These are phyloP conservation scores for Gyromitra esculenta DNA, from an alignment of 2,329 filamentous ascomycete species.

Conservation along the genomic window DNA sequence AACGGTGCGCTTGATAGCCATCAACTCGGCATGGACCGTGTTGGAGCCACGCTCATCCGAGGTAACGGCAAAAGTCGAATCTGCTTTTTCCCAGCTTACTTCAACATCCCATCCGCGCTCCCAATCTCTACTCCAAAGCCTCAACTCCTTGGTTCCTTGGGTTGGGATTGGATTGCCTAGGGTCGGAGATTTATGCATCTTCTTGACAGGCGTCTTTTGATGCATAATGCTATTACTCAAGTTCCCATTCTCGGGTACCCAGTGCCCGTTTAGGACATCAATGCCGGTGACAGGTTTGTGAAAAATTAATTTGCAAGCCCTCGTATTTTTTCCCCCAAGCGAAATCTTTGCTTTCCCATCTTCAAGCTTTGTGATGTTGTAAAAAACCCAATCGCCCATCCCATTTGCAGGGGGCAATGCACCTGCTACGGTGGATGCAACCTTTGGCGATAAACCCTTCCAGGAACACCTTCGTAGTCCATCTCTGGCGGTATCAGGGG, in stretches of 20 bases:
- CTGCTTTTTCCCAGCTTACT: slow-evolving; percentile 69
- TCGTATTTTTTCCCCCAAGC: slow-evolving; percentile 77
- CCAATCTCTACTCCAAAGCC: slow-evolving; percentile 86
- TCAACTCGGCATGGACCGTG: slow-evolving; percentile 31
- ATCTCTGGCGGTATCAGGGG: slow-evolving; percentile 61
- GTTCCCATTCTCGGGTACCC: slow-evolving; percentile 12
- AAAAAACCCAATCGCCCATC: slow-evolving; percentile 71
- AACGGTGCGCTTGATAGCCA: slow-evolving; percentile 42
- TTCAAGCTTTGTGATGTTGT: slow-evolving; percentile 67
- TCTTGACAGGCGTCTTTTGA: slow-evolving; percentile 22
- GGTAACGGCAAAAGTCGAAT: slow-evolving; percentile 50
- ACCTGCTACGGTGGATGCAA: slow-evolving; percentile 65
- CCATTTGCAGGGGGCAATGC: slow-evolving; percentile 66
- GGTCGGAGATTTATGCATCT: slow-evolving; percentile 57
- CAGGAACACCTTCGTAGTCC: slow-evolving; percentile 76
- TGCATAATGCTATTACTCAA: slow-evolving; percentile 27
- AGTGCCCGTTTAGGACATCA: slow-evolving; percentile 69
- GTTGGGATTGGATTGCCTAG: slow-evolving; percentile 65
- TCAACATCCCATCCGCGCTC: slow-evolving; percentile 78
- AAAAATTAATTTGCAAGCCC: slow-evolving; percentile 72
- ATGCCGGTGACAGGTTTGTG: slow-evolving; percentile 64
- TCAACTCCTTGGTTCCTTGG: slow-evolving; percentile 72
- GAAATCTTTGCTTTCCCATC: slow-evolving; percentile 70
- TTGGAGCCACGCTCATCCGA: slow-evolving; percentile 48
- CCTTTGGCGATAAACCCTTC: slow-evolving; percentile 72